Percentiles rank a stretch among this genome's conserved stretches.
These are phyloP conservation scores for Phytophthora boehmeriae DNA, from an alignment of 352 stramenopile species.

Conservation along the genomic window DNA sequence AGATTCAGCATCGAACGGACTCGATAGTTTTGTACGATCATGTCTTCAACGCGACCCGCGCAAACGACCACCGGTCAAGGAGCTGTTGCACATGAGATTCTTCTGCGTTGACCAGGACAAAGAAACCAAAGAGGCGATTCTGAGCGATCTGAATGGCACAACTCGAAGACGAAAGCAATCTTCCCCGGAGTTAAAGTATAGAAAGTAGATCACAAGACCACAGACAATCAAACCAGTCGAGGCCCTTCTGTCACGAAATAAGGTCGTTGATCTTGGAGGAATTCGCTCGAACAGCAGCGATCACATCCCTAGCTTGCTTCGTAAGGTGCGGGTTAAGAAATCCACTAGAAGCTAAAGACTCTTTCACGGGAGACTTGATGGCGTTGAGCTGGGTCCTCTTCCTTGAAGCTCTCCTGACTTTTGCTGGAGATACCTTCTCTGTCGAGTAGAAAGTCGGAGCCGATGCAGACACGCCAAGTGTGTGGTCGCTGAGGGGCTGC, in stretches of 20 bases:
- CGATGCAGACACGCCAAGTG: conserved; percentile 26
- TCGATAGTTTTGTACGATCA: conserved; percentile 45
- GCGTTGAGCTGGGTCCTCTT: conserved; percentile 32
- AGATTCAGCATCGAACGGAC: conserved; percentile 44
- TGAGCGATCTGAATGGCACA: conserved; percentile 59
- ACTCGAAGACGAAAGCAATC: conserved; percentile 45
- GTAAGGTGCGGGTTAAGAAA: conserved; percentile 63
- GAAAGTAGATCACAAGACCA: not conserved
- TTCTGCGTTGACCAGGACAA: conserved; percentile 59
- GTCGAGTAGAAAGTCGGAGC: conserved; percentile 18
- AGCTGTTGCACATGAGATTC: conserved; percentile 49
- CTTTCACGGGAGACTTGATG: conserved; percentile 26
- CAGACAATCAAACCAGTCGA: not conserved
- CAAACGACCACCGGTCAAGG: conserved; percentile 35
- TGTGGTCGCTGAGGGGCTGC: not conserved
- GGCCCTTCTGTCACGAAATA: conserved; percentile 43
- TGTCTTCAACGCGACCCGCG: conserved; percentile 55
- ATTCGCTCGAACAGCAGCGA: conserved; percentile 65
- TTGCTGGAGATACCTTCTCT: conserved; percentile 13
- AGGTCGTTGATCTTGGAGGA: conserved; percentile 81
- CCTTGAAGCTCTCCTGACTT: conserved; percentile 7
- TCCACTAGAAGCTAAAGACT: conserved; percentile 17
- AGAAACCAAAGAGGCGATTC: conserved; percentile 60
- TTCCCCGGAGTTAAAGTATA: conserved; percentile 1
- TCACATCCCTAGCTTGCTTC: conserved; percentile 59